phyloP scores from a whole-genome alignment of 2,329 filamentous ascomycete species.

The Colletotrichum gigasporum region DNA sequence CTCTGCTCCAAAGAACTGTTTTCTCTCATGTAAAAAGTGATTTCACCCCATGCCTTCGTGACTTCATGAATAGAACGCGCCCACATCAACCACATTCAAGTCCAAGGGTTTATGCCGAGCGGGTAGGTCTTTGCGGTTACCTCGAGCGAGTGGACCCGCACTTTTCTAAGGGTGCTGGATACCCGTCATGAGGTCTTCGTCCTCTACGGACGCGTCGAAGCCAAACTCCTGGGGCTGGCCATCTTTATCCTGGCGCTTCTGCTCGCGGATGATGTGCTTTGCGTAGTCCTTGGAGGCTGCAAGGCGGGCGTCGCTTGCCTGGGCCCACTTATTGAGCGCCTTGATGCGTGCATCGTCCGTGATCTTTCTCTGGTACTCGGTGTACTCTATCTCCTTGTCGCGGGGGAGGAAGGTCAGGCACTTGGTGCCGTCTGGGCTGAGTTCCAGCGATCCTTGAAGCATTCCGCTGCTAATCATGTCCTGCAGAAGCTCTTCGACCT shows the following conservation, averaged over 20 bases:
- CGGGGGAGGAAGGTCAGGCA: slow-evolving; percentile 62
- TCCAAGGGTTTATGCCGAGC: neutral
- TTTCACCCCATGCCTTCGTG: slow-evolving; percentile 8
- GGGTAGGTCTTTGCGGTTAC: neutral
- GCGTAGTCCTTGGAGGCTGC: slow-evolving; percentile 66
- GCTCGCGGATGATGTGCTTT: slow-evolving; percentile 55
- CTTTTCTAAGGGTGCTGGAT: slow-evolving; percentile 36
- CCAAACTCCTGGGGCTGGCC: slow-evolving; percentile 41
- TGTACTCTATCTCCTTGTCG: slow-evolving; percentile 56
- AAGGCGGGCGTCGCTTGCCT: slow-evolving; percentile 63
- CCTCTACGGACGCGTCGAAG: slow-evolving; percentile 61
- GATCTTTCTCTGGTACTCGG: slow-evolving; percentile 59
- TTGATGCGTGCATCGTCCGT: slow-evolving; percentile 54
- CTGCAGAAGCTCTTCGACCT: slow-evolving; percentile 57
- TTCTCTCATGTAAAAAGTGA: neutral
- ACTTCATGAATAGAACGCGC: slow-evolving; percentile 15
- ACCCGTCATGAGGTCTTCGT: slow-evolving; percentile 70
- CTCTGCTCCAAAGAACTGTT: too few relatives aligned
- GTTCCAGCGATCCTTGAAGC: slow-evolving; percentile 62
- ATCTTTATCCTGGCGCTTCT: slow-evolving; percentile 57
- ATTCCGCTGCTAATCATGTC: slow-evolving; percentile 66
- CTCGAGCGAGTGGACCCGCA: neutral
- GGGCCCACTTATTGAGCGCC: slow-evolving; percentile 56
- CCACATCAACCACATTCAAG: neutral
- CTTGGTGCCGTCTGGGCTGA: slow-evolving; percentile 50